Conservation (phyloP, 305 asterid genomes). For the Lippia alba region DNA sequence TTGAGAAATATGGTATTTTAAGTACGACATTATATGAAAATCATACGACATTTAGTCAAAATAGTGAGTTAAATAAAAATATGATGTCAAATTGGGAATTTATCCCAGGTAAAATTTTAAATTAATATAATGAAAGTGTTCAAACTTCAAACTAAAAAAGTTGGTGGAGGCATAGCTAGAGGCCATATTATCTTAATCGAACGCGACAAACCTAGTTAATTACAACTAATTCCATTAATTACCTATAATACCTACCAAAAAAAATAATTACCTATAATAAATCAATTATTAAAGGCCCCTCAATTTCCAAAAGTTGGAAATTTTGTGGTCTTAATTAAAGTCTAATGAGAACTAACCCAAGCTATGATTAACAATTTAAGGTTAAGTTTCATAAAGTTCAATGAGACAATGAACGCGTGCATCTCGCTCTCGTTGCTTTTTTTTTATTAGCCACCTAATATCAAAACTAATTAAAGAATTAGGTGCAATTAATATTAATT, state of each 20-base stretch:
- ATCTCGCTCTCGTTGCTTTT: too few species aligned
- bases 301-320: constrained; percentile 13
- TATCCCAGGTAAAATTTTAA: too few species aligned
- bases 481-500: not conserved
- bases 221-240: constrained; percentile 18
- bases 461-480: constrained; percentile 22
- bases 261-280: not conserved
- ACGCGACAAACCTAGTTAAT: constrained; percentile 25
- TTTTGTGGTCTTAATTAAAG: too few species aligned
- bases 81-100: too few species aligned
- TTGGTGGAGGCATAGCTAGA: too few species aligned
- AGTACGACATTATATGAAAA: too few species aligned
- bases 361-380: not conserved
- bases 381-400: not conserved
- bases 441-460: constrained; percentile 7
- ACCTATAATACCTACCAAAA: constrained; percentile 2
- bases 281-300: not conserved
- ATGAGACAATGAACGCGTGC: not conserved
- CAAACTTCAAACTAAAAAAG: too few species aligned
- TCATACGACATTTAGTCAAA: too few species aligned
- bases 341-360: not conserved
- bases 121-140: too few species aligned
- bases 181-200: too few species aligned
- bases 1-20: too few species aligned
- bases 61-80: too few species aligned